Evolutionary conservation across 192 early-diverging fungal genomes (phyloP), one percentile per base, ranked within the genome.

Genomic region (Spinellus fusiger): DNA sequence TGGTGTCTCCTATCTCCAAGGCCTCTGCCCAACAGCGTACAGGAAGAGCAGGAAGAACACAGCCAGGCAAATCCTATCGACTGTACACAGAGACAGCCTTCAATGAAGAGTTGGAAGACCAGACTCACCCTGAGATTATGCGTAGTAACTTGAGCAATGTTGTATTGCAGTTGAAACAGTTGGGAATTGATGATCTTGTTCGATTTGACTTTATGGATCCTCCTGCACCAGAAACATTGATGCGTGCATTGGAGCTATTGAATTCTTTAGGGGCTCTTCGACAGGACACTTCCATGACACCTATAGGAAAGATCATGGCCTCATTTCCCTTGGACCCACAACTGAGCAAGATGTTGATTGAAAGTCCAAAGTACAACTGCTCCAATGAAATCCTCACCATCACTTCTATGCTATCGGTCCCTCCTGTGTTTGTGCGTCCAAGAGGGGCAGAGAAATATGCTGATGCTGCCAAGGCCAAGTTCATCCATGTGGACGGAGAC

Each of bases 201-300:
- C 94, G 97, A 66, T 94, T 99, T 77, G 96, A 99, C 77, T 95
- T 97, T 54, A 96, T 99, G 93, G 96, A 99, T 62, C 92, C 96
- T 12, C 95, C 95, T 58, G 95, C 96, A 1, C 95, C 95, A 4
- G 95, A 97, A 72, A 97, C 95, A 1, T 72, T 97, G 54, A 99
- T 97, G 94, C 84, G 95, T 37, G 96, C 96, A 5, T 74, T 99
- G 27, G 96, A 97, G 71, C 74, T 95, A 44, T 71, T 99, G 12
- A 93, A 97, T 67, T 97, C 93, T 60, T 78, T 99, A 22, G 96
- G 85, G 3, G 95, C 93, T 5, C 71, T 99, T 37, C 88, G 94
- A 58, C 93, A 95, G 64, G 93, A 97, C 69, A 93, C 93, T 26
- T 83, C 94, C 33, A 68, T 99, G 58, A 99, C 95, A n/a, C 56